Base-by-base conservation (phyloP, 306 rosid species). In the Trichosanthes cucumerina region DNA sequence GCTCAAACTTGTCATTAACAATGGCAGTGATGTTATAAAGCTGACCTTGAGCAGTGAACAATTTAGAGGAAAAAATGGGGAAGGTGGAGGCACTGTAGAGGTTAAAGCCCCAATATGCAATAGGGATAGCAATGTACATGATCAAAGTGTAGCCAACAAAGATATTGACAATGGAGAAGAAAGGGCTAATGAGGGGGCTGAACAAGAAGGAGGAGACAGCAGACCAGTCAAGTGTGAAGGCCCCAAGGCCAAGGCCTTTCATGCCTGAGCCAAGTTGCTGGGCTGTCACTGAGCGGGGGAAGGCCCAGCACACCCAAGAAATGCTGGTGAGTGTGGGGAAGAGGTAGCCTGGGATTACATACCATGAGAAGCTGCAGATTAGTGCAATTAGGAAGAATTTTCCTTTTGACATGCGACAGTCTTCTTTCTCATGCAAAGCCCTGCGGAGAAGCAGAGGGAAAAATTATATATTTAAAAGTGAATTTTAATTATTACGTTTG, bases 361-460 rank as follows among this genome's bases (percentile, higher is more conserved):
- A 90, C 95, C 95, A 93, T 16, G 88, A 33, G 60, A 93, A 93
- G 76, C 97, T 91, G 83, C 97, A 89, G 0, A 77, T 44, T 49
- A 91, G 81, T 78, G 92, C 92, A 49, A 91, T 88, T 23, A 86
- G 59, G 91, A 93, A 91, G 81, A 93, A 93, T 71, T 90, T 90
- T 33, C 85, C 88, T 58, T 88, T 59, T 46, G 98, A 72, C 77
- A 85, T 84, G 13, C 87, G 79, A 9, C 65, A 78, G 13, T 86
- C 82, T 8, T 90, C 96, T 84, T 90, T 88, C 84, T 91, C 97
- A 23, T 93, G 97, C 88, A 93, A 80, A 33, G 97, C 90, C 83
- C 97, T 90, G 92, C 83, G 4, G 8, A 19, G 9, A 13, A 0
- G 3, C 80, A 24, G 34, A 53, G 21, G 1, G 14, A 71, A 9